Conservation (phyloP, 2,329 filamentous ascomycete species). For the Sphaerulina vaccinii region DNA sequence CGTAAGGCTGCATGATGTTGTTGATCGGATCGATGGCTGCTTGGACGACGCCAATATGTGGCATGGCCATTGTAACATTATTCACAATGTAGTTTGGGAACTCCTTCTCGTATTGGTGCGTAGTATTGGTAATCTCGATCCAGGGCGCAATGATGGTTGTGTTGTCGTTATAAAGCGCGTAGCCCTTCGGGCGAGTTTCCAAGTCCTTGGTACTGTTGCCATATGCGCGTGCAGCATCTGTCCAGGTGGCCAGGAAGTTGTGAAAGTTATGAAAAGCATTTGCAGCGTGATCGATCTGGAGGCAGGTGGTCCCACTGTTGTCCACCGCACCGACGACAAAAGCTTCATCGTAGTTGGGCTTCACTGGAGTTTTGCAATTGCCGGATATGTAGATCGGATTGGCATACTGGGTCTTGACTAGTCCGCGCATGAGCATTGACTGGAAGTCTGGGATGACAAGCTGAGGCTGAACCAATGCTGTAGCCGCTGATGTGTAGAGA, state of each 20-base stretch:
- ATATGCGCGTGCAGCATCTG: constrained; percentile 54
- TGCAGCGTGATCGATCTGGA: constrained; percentile 68
- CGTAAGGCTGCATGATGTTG: constrained; percentile 65
- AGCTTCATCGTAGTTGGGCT: constrained; percentile 39
- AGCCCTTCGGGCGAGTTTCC: constrained; percentile 55
- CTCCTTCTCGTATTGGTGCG: constrained; percentile 52
- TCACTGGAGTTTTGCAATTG: constrained; percentile 63
- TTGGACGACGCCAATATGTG: constrained; percentile 66
- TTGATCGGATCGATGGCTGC: constrained; percentile 64
- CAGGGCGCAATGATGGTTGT: constrained; percentile 68
- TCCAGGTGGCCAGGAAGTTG: constrained; percentile 38
- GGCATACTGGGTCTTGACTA: constrained; percentile 62
- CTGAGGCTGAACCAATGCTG: constrained; percentile 72
- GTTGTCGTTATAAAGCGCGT: constrained; percentile 67
- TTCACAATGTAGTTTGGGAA: constrained; percentile 50
- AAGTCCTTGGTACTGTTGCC: constrained; percentile 47
- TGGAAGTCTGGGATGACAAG: constrained; percentile 60
- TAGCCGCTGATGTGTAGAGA: constrained; percentile 74
- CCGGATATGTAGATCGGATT: constrained; percentile 58
- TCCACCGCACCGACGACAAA: too few relatives aligned
- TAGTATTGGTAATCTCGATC: constrained; percentile 60
- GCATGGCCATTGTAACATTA: constrained; percentile 75
- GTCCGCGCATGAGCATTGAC: constrained; percentile 52
- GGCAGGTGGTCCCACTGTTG: constrained; percentile 60
- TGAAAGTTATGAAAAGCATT: constrained; percentile 71